Evolutionary conservation across 352 stramenopile genomes (phyloP), one percentile per base, ranked within the genome.

Genomic region (Phytophthora meadii): DNA sequence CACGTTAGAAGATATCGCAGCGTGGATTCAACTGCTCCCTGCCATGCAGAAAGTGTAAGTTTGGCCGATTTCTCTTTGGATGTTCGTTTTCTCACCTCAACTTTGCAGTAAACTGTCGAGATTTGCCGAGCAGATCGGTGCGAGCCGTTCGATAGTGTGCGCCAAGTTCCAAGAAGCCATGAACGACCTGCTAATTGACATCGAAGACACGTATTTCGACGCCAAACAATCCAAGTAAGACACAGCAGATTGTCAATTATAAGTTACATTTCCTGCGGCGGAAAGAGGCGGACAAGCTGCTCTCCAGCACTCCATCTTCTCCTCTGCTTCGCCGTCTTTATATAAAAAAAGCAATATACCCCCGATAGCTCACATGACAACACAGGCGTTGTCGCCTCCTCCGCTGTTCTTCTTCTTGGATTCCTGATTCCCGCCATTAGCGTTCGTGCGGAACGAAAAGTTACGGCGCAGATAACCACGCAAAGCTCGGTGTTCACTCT

Each of bases 21-120:
- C 54, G 27, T 95, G 84, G 87, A 89, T 94, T 65, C 82, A 94
- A 41, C 71, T 85, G 15, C 72, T 94, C 15, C 87, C 84, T 15
- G 76, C 82, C 40, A 93, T 94, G 82, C 84, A 95, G 67, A 91
- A 92, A 72, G 74, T 79, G 87, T 94, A 76, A 46, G 81, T 51
- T 37, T 28, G 37, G n/a, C 27, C 7, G 40, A 34, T 24, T 30
- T 10, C 2, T 36, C 1, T 46, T 58, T 25, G 46, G 4, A 11
- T 52, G 25, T 32, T 60, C 28, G 39, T 59, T 2, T 52, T 57
- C 25, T 45, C 47, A 15, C 27, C 0, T 42, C 30, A 42, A 7
- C 1, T 42, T 7, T 49, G 41, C 64, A 95, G 85, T 53, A 95
- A 95, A 80, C 66, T 95, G n/a, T 77, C 77, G 41, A 77, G 85